Percentiles rank a stretch among this genome's conserved stretches.
These are phyloP conservation scores for Xerocomellus intermedius DNA, from an alignment of 768 basidiomycete species.

Conservation along the genomic window DNA sequence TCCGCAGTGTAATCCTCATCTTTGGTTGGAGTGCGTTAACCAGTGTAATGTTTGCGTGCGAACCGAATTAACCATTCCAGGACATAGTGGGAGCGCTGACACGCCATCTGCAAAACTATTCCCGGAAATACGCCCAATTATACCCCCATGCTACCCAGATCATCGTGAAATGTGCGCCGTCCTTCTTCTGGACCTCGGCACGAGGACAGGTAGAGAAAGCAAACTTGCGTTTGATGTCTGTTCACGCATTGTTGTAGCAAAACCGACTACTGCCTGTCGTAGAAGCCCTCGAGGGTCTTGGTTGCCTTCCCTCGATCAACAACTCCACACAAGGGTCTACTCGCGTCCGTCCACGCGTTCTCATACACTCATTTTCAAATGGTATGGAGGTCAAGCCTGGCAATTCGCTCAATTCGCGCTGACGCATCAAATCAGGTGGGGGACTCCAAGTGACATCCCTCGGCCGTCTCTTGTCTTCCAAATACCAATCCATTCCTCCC, in stretches of 20 bases:
- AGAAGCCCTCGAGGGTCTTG: conserved; percentile 24
- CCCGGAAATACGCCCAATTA: conserved; percentile 23
- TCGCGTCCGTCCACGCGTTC: conserved; percentile 18
- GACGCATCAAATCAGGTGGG: conserved; percentile 18
- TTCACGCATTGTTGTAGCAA: conserved; percentile 14
- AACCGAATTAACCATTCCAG: neutral
- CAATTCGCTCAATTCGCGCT: neutral
- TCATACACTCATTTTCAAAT: conserved; percentile 32
- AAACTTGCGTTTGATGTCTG: neutral
- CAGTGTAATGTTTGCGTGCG: neutral
- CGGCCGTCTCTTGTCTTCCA: conserved; percentile 17
- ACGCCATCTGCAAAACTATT: conserved; percentile 26
- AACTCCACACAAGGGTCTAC: neutral
- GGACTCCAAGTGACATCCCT: conserved; percentile 20
- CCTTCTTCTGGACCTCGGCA: conserved; percentile 18
- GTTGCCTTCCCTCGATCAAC: conserved; percentile 14
- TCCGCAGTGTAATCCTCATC: conserved; percentile 26
- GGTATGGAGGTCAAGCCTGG: conserved; percentile 9
- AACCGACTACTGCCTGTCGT: conserved; percentile 20
- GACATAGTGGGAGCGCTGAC: conserved; percentile 26
- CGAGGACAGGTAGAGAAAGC: conserved; percentile 11
- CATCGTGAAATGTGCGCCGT: conserved; percentile 22
- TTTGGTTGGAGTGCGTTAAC: conserved; percentile 30
- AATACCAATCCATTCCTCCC: conserved; percentile 10
- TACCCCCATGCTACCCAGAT: conserved; percentile 30